Conservation (phyloP, 257 asterid genomes). For the Ligustrum vulgare region DNA sequence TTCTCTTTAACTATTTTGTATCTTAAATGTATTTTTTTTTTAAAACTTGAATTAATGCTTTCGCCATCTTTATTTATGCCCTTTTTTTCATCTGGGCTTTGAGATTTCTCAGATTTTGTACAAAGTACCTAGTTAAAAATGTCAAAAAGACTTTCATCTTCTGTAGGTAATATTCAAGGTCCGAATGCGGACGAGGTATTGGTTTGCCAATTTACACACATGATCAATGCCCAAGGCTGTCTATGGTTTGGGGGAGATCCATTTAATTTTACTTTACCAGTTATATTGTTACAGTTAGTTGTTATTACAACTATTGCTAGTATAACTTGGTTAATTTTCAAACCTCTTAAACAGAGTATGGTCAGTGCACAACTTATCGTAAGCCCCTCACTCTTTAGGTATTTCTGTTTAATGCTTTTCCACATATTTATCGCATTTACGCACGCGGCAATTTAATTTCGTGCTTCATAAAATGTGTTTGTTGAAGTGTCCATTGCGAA, state of each 20-base stretch:
- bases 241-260: constrained; percentile 49
- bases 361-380: constrained; percentile 63
- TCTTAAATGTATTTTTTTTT: not conserved
- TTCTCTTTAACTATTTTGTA: not conserved
- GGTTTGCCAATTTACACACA: constrained; percentile 41
- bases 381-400: constrained; percentile 34
- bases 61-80: not conserved
- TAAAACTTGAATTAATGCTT: not conserved
- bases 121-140: constrained; percentile 12
- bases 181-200: constrained; percentile 32
- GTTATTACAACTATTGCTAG: constrained; percentile 30
- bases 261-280: constrained; percentile 37
- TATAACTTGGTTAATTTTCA: constrained; percentile 28
- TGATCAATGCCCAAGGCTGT: constrained; percentile 41
- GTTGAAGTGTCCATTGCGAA: too few relatives aligned
- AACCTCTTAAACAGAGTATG: constrained; percentile 53
- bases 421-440: not conserved
- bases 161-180: constrained; percentile 43
- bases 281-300: constrained; percentile 37
- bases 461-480: not conserved
- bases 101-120: not conserved
- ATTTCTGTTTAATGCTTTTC: not conserved
- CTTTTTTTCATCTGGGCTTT: not conserved
- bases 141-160: not conserved
- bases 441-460: not conserved